Conservation (phyloP, 177 flowering plant species). For the Telopea speciosissima region DNA sequence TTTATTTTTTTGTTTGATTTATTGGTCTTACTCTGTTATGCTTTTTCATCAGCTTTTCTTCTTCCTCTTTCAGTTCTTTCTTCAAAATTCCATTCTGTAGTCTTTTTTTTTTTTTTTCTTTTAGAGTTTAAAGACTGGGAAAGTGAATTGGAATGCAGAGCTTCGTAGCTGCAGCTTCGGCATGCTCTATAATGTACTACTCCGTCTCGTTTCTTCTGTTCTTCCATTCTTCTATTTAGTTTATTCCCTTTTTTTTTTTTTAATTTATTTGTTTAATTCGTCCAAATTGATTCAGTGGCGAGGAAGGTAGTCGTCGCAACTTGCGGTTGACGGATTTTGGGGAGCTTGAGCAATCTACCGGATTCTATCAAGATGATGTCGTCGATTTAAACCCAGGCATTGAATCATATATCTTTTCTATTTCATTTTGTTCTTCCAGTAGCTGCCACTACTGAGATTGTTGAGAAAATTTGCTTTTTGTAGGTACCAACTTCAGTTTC, state of each 20-base stretch:
- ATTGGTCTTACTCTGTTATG: too few relatives aligned
- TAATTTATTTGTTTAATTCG: not conserved
- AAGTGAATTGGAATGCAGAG: slow-evolving; percentile 32
- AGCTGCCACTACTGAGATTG: too few relatives aligned
- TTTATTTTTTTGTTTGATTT: too few relatives aligned
- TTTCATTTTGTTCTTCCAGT: too few relatives aligned
- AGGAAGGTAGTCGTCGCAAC: slow-evolving; percentile 31
- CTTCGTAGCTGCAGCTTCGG: slow-evolving; percentile 24
- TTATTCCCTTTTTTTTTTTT: not conserved
- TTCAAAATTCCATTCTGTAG: not conserved
- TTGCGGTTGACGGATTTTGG: slow-evolving; percentile 47
- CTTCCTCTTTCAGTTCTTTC: not conserved
- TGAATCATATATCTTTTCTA: not conserved
- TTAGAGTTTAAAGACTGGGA: not conserved
- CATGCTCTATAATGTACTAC: slow-evolving; percentile 40
- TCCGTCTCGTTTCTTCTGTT: slow-evolving; percentile 11
- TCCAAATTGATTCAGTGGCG: slow-evolving; percentile 29
- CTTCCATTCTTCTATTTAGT: not conserved
- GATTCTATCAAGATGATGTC: slow-evolving; percentile 51
- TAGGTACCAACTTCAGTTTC: slow-evolving; percentile 41
- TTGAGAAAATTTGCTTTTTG: not conserved
- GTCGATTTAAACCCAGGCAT: slow-evolving; percentile 63
- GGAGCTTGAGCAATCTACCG: slow-evolving; percentile 53
- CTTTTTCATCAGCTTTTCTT: slow-evolving; percentile 1
- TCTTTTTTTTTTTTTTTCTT: not conserved